Conservation (phyloP, 495 filamentous ascomycete species). For the Penicillium macrosclerotiorum region DNA sequence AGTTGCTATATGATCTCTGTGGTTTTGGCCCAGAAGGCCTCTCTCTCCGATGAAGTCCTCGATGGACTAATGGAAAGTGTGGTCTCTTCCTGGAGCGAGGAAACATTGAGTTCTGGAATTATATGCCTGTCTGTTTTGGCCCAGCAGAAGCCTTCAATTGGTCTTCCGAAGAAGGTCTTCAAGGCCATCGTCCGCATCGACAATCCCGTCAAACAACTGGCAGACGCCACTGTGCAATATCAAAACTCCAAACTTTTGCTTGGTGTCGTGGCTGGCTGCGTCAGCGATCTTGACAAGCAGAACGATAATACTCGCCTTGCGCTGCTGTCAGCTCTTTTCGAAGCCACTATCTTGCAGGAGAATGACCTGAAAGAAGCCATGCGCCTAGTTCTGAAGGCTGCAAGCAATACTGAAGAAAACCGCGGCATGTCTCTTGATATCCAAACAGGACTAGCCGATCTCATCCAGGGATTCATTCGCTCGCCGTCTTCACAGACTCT, state of each 20-base stretch:
- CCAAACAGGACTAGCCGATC: conserved; percentile 60
- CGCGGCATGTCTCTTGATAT: conserved; percentile 44
- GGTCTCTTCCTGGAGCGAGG: conserved; percentile 67
- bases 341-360: conserved; percentile 58
- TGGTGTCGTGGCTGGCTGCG: conserved; percentile 64
- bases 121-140: conserved; percentile 78
- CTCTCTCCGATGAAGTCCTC: conserved; percentile 70
- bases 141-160: conserved; percentile 60
- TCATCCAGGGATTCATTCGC: conserved; percentile 60
- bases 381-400: conserved; percentile 54
- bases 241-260: conserved; percentile 70
- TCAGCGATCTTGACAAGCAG: conserved; percentile 62
- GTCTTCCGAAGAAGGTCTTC: conserved; percentile 63
- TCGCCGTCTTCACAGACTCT: conserved; percentile 51
- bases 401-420: conserved; percentile 29
- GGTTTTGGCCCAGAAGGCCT: conserved; percentile 76
- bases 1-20: conserved; percentile 88
- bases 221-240: conserved; percentile 61
- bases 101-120: conserved; percentile 69
- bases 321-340: conserved; percentile 59
- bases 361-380: conserved; percentile 60
- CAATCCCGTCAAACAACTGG: conserved; percentile 54
- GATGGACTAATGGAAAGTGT: conserved; percentile 83
- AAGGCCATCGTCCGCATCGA: conserved; percentile 65
- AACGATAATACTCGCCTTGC: conserved; percentile 55